phyloP scores from a whole-genome alignment of 176 grass and related monocot genomes.

The Eragrostis nindensis region DNA sequence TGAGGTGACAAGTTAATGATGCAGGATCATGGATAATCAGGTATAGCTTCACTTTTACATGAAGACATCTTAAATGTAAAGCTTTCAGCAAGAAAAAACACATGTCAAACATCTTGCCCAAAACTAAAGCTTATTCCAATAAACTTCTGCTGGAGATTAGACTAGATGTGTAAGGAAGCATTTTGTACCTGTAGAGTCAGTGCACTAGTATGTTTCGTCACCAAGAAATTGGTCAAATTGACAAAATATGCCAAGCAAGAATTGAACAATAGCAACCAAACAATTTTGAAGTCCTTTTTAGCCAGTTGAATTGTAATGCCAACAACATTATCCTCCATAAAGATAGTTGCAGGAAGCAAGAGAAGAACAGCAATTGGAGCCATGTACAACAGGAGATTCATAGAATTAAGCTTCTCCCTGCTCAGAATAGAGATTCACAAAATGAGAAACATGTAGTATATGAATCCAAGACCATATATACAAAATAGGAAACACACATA shows the following conservation, averaged over 20 bases:
- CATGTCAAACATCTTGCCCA: slow-evolving; percentile 9
- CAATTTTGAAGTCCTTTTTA: slow-evolving; percentile 64
- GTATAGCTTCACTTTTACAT: slow-evolving; percentile 5
- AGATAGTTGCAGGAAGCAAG: slow-evolving; percentile 78
- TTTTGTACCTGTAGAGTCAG: slow-evolving; percentile 70
- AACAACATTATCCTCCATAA: slow-evolving; percentile 81
- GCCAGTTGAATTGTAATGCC: slow-evolving; percentile 69
- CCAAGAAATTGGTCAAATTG: slow-evolving; percentile 93
- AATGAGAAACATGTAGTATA: slow-evolving; percentile 3
- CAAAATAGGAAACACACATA: neutral
- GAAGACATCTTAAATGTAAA: neutral
- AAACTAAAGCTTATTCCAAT: slow-evolving; percentile 8
- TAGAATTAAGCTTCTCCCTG: slow-evolving; percentile 94
- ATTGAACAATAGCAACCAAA: slow-evolving; percentile 80
- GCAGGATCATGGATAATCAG: neutral
- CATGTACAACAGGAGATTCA: slow-evolving; percentile 94
- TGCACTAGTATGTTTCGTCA: slow-evolving; percentile 90
- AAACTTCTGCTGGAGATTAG: neutral
- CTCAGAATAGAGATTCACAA: slow-evolving; percentile 28
- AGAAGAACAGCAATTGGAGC: slow-evolving; percentile 81
- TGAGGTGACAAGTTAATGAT: neutral
- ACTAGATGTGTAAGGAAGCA: slow-evolving; percentile 30
- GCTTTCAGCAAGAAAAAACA: slow-evolving; percentile 1
- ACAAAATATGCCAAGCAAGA: slow-evolving; percentile 81
- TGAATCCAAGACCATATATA: slow-evolving; percentile 5